These are phyloP conservation scores for Yamadazyma sp. DNA, from an alignment of 805 yeast genomes.

Conservation along the genomic window DNA sequence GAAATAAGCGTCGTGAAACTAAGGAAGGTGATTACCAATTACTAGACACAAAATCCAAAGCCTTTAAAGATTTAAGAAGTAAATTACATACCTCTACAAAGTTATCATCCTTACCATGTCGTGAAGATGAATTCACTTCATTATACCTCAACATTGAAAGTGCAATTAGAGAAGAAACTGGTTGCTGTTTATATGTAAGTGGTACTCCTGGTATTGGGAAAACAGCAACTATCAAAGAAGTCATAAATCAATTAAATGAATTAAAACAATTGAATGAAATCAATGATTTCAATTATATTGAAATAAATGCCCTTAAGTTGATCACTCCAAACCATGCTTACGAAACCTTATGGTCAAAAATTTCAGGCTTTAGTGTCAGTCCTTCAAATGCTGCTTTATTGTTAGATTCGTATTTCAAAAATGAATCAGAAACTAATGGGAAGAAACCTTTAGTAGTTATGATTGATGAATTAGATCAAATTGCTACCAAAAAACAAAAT, in stretches of 20 bases:
- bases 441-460: slow-evolving; percentile 65
- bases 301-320: slow-evolving; percentile 87
- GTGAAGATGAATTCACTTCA: slow-evolving; percentile 78
- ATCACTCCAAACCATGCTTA: slow-evolving; percentile 78
- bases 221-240: slow-evolving; percentile 90
- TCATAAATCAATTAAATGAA: slow-evolving; percentile 61
- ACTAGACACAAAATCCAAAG: slow-evolving; percentile 22
- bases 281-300: slow-evolving; percentile 64
- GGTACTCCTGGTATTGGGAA: slow-evolving; percentile 99
- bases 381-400: slow-evolving; percentile 62
- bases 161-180: slow-evolving; percentile 67
- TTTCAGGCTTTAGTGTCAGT: slow-evolving; percentile 55
- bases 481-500: slow-evolving; percentile 75
- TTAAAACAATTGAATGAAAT: slow-evolving; percentile 23
- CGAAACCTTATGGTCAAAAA: slow-evolving; percentile 75
- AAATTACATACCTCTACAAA: slow-evolving; percentile 44
- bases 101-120: slow-evolving; percentile 66
- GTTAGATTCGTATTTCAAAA: slow-evolving; percentile 67
- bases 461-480: slow-evolving; percentile 91
- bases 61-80: slow-evolving; percentile 38
- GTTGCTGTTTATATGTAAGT: slow-evolving; percentile 84
- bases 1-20: neutral
- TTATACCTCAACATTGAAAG: slow-evolving; percentile 66
- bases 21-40: slow-evolving; percentile 7
- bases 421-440: slow-evolving; percentile 21